Conservation (phyloP, 352 stramenopile genomes). For the Phytophthora fragariae region DNA sequence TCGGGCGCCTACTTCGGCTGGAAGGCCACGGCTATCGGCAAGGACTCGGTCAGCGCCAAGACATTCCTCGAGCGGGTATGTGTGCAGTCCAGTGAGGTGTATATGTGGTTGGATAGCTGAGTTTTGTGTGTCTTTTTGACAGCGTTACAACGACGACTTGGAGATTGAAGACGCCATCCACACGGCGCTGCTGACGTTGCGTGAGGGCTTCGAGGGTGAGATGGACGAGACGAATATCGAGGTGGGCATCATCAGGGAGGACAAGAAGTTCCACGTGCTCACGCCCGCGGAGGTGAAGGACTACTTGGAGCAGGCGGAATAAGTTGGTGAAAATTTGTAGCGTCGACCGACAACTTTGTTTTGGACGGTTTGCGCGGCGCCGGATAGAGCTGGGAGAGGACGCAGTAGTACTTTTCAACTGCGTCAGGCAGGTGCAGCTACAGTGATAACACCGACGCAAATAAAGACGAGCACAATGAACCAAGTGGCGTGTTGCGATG, state of each 20-base stretch:
- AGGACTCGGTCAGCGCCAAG: slow-evolving; percentile 98
- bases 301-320: slow-evolving; percentile 99
- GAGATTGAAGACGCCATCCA: slow-evolving; percentile 99
- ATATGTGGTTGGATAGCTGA: not conserved
- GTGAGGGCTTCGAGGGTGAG: slow-evolving; percentile 98
- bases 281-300: slow-evolving; percentile 98
- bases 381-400: slow-evolving; percentile 9
- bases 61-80: slow-evolving; percentile 99
- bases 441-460: slow-evolving; percentile 38
- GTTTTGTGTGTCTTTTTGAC: slow-evolving; percentile 8
- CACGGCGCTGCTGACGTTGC: slow-evolving; percentile 98
- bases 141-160: slow-evolving; percentile 97
- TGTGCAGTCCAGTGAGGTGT: slow-evolving; percentile 26
- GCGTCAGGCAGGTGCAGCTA: slow-evolving; percentile 10
- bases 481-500: slow-evolving; percentile 1
- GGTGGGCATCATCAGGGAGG: slow-evolving; percentile 96
- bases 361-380: slow-evolving; percentile 13
- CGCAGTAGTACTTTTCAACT: not conserved
- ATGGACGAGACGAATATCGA: slow-evolving; percentile 99
- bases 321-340: slow-evolving; percentile 46
- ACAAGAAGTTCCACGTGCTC: slow-evolving; percentile 98
- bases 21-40: slow-evolving; percentile 99
- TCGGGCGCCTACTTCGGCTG: slow-evolving; percentile 99
- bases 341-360: slow-evolving; percentile 29
- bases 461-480: slow-evolving; percentile 34